Conservation (phyloP, 805 yeast species). For the Kregervanrija fluxuum region DNA sequence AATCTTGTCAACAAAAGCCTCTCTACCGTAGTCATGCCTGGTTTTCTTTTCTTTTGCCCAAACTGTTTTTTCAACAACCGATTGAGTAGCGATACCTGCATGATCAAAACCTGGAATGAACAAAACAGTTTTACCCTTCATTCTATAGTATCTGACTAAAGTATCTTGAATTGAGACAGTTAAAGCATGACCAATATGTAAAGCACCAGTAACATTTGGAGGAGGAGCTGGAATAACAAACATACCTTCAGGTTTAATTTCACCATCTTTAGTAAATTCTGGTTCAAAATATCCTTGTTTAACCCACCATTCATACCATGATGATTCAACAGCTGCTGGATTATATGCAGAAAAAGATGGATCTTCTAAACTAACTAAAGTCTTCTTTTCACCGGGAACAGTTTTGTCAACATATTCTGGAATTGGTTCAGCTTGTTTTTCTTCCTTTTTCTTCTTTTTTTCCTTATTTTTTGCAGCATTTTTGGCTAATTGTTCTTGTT, state of each 20-base stretch:
- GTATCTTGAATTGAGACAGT: constrained; percentile 94
- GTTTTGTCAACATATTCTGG: constrained; percentile 88
- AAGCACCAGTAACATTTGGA: constrained; percentile 97
- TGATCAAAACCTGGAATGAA: constrained; percentile 97
- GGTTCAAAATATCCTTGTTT: constrained; percentile 85
- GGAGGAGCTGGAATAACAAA: constrained; percentile 98
- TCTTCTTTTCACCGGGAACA: constrained; percentile 83
- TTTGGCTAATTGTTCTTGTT: constrained; percentile 54
- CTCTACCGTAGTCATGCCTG: constrained; percentile 94
- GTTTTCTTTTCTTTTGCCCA: constrained; percentile 86
- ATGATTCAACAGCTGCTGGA: constrained; percentile 88
- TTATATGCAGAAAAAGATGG: constrained; percentile 91
- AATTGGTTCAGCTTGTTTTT: constrained; percentile 60
- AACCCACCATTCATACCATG: constrained; percentile 98
- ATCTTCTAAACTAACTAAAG: constrained; percentile 79
- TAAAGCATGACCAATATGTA: constrained; percentile 97
- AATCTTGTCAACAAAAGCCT: constrained; percentile 75
- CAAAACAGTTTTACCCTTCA: constrained; percentile 92
- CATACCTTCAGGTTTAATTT: constrained; percentile 70
- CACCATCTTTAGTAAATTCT: constrained; percentile 67
- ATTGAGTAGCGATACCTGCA: constrained; percentile 98
- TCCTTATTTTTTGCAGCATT: constrained; percentile 35
- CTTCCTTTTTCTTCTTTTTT: constrained; percentile 59
- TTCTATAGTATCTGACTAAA: constrained; percentile 87
- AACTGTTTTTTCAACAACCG: constrained; percentile 93